Percentiles rank a stretch among this genome's conserved stretches.
Conservation (phyloP, 371 early-diverging fungal genomes). For the Mortierella sp. region DNA sequence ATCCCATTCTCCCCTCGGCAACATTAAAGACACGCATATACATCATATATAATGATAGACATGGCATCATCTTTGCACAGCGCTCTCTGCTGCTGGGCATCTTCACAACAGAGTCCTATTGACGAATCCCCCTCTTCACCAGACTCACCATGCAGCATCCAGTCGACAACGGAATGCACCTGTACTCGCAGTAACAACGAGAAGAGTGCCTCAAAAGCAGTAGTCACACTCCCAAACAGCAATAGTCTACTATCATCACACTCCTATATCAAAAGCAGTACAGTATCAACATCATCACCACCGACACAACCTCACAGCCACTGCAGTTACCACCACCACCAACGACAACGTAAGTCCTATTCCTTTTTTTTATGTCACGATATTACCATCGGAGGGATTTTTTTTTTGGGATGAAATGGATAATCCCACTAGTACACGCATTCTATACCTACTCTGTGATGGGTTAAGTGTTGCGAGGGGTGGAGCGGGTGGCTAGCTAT, state of each 20-base stretch:
- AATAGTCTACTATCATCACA: too few relatives aligned
- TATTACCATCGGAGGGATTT: too few relatives aligned
- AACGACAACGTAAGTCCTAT: slow-evolving; percentile 22
- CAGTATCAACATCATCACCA: background rate
- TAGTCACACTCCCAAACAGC: too few relatives aligned
- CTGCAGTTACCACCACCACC: slow-evolving; percentile 19
- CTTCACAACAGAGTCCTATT: slow-evolving; percentile 52
- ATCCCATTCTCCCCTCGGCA: background rate
- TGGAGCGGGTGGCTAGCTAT: background rate
- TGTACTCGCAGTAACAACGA: slow-evolving; percentile 9
- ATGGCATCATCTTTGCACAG: slow-evolving; percentile 46
- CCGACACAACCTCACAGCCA: slow-evolving; percentile 3
- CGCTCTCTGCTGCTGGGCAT: slow-evolving; percentile 51
- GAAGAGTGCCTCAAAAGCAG: background rate
- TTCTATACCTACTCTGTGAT: background rate
- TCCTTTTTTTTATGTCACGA: background rate
- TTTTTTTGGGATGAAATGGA: too few relatives aligned
- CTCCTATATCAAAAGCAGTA: background rate
- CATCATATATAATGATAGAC: slow-evolving; percentile 22
- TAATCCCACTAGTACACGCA: too few relatives aligned
- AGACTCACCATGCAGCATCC: slow-evolving; percentile 35
- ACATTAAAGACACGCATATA: background rate
- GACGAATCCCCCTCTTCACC: slow-evolving; percentile 44
- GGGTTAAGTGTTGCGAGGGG: background rate
- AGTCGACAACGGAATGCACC: slow-evolving; percentile 20